A percentile compares a stretch with the other conserved stretches of the same genome.
These are phyloP conservation scores for Sherardia arvensis DNA, from an alignment of 257 asterid species.

Conservation along the genomic window DNA sequence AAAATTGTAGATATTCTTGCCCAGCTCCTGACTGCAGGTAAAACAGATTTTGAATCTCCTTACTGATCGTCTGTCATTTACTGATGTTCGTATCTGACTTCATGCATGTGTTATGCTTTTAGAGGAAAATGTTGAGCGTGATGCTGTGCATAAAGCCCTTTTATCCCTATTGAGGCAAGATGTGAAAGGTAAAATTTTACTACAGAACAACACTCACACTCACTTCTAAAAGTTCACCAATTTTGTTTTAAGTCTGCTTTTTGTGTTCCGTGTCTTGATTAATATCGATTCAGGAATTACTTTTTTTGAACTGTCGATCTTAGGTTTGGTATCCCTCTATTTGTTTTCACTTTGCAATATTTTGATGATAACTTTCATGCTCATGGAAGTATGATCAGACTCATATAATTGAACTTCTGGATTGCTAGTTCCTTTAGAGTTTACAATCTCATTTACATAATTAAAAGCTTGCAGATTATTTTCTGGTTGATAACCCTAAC, in stretches of 20 bases:
- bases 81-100: slow-evolving; percentile 8
- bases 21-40: slow-evolving; percentile 96
- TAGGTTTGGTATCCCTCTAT: background rate
- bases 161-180: slow-evolving; percentile 87
- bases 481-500: no score
- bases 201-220: background rate
- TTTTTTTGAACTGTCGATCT: background rate
- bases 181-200: slow-evolving; percentile 50
- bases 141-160: slow-evolving; percentile 92
- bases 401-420: background rate
- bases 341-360: no score
- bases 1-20: slow-evolving; percentile 90
- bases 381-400: background rate
- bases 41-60: slow-evolving; percentile 13
- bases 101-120: slow-evolving; percentile 8
- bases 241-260: background rate
- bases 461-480: background rate
- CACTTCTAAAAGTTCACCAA: no score
- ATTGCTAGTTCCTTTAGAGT: background rate
- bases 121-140: slow-evolving; percentile 98
- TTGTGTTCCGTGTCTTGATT: background rate
- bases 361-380: background rate
- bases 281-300: background rate
- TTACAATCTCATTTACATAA: background rate
- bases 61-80: background rate